Evolutionary conservation across 352 stramenopile genomes (phyloP), one percentile per base, ranked within the genome.

Genomic region (Phytophthora lateralis): DNA sequence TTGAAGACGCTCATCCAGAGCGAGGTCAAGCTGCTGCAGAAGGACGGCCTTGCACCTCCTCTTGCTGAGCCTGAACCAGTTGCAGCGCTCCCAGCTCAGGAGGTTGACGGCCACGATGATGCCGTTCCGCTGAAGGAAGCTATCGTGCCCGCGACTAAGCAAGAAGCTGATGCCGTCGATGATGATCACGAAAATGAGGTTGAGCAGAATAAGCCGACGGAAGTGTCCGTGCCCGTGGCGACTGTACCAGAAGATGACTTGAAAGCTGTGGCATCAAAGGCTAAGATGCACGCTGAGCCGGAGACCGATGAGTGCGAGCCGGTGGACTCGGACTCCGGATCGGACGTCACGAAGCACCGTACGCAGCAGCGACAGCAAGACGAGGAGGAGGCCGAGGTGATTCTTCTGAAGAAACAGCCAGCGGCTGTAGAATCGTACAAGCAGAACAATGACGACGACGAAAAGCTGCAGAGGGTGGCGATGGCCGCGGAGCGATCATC

Each of bases 1-100:
- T 55, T 95, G 37, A 79, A 86, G 32, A 75, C 76, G 42, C 65
- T 95, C 3, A 93, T 95, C 55, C 84, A 93, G 12, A 82, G 81
- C 26, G 86, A 95, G 56, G 83, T 95, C 26, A 76, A 82, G 48
- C 47, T 90, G 24, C 63, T 90, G 35, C 76, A 88, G 42, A 76
- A 88, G 35, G 68, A 90, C 45, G 75, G 66, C 2, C 64, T 71
- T 2, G 53, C 43, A 3, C 29, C 55, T 9, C 48, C 41, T n/a
- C 49, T 54, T 27, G 35, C 52, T 18, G 42, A 39, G 6, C 15
- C 47, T 14, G 27, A 55, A 54, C 35, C 37, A 11, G 45, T 39
- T 35, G 30, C 35, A 35, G 21, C 9, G 27, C n/a, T 38, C 24
- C n/a, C 21, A 35, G n/a, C 51, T n/a, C 48, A 56, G 17, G 32